Conservation (phyloP, 2,329 filamentous ascomycete genomes). For the Aspergillus sergii region DNA sequence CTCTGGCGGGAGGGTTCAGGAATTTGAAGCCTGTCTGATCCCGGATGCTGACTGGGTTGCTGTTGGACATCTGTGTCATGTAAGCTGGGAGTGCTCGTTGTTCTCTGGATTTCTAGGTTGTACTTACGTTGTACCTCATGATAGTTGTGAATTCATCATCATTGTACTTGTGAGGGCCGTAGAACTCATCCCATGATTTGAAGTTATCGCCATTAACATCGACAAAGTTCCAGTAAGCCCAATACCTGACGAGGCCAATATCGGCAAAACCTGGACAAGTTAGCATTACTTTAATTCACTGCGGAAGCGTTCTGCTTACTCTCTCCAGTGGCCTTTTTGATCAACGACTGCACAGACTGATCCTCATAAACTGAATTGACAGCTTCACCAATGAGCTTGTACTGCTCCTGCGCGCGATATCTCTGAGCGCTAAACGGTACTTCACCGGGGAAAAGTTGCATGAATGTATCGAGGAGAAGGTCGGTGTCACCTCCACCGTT, state of each 20-base stretch:
- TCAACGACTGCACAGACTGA: neutral
- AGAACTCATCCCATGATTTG: constrained; percentile 42
- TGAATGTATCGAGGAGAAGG: constrained; percentile 53
- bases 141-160: constrained; percentile 23
- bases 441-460: constrained; percentile 52
- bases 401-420: constrained; percentile 44
- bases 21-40: constrained; percentile 36
- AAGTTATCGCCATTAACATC: constrained; percentile 34
- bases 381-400: constrained; percentile 32
- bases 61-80: constrained; percentile 13
- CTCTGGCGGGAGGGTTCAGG: constrained; percentile 24
- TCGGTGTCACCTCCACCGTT: constrained; percentile 60
- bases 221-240: constrained; percentile 25
- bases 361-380: constrained; percentile 19
- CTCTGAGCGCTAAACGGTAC: constrained; percentile 47
- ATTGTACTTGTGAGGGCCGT: constrained; percentile 32
- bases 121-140: constrained; percentile 21
- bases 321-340: neutral
- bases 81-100: neutral
- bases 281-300: neutral
- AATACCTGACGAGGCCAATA: constrained; percentile 4
- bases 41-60: constrained; percentile 10
- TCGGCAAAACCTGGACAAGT: neutral
- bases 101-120: neutral
- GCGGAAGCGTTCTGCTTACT: neutral